Evolutionary conservation across 2,329 filamentous ascomycete genomes (phyloP).

Genomic region (Beauveria pseudobassiana): DNA sequence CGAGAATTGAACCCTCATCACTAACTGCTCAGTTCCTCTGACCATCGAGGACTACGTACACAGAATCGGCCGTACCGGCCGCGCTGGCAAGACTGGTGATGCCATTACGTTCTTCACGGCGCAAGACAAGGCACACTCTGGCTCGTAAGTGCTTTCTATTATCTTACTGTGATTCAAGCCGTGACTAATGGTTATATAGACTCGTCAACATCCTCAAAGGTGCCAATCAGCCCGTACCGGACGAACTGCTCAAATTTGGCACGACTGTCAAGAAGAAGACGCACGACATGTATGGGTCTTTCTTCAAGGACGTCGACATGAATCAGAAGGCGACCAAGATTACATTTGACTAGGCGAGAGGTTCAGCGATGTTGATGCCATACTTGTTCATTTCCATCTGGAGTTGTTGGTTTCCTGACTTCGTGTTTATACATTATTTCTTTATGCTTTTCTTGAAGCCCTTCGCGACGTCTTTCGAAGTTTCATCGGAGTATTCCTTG

Average conservation of each 20-base stretch:
- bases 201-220: conserved; percentile 91
- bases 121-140: conserved; percentile 85
- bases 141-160: conserved; percentile 57
- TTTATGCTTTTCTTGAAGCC: neutral
- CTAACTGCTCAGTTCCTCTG: conserved; percentile 57
- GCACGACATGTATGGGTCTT: conserved; percentile 89
- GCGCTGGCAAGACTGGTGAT: conserved; percentile 80
- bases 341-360: conserved; percentile 59
- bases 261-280: conserved; percentile 99
- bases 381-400: neutral
- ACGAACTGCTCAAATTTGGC: conserved; percentile 88
- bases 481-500: neutral
- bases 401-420: neutral
- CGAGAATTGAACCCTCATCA: neutral
- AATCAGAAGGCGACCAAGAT: conserved; percentile 86
- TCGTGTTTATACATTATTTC: conserved; percentile 4
- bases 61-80: conserved; percentile 88
- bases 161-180: conserved; percentile 12
- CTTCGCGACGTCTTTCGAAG: neutral
- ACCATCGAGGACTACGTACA: conserved; percentile 98
- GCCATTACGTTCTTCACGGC: conserved; percentile 94
- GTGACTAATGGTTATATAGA: conserved; percentile 33
- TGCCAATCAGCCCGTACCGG: conserved; percentile 86
- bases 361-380: neutral
- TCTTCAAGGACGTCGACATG: conserved; percentile 84